Evolutionary conservation across 2,329 filamentous ascomycete genomes (phyloP), one percentile per base, ranked within the genome.

Genomic region (Fusarium hostae): DNA sequence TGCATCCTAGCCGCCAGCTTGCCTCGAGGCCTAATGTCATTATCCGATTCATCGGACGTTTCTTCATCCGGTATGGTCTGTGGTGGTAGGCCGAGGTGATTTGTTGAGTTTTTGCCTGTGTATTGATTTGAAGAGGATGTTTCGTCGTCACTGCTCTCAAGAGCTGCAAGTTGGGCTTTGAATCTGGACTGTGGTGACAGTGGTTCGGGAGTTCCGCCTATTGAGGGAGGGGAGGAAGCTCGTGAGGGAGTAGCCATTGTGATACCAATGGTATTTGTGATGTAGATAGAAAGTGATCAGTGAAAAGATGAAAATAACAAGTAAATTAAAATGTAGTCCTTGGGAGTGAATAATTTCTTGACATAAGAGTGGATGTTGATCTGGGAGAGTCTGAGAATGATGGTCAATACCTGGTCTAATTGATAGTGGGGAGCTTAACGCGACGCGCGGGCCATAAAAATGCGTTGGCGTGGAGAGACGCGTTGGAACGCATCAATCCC

Each of bases 1-100:
- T 87, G 86, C 86, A 94, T 89, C 56, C 89, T 85, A 20, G 91
- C 86, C 16, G 91, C 91, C 72, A 93, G 84, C 57, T 88, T 87
- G 28, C 91, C 91, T 59, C 87, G 86, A 1, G 91, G 91, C 47
- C 84, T 83, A 5, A 86, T 63, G 9, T 78, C 75, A 40, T 78
- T 73, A 26, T 81, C 80, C 7, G 79, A 79, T 30, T 81, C 82
- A 16, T 84, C 83, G 37, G 86, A 83, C n/a, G 86, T 85, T n/a
- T 86, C 84, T 2, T 82, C 80, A 7, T 86, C 83, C 1, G 79
- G 75, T 44, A 76, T 75, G 39, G 56, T 22, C 64, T 63, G 63
- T 61, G 66, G 62, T 24, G 68, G 66, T 37, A 65, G 57, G 37
- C 59, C 43, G 54, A 55, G 35, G 15, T 43, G 16, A 22, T 50